phyloP scores from a whole-genome alignment of 306 rosid species.

The Senna siamea region DNA sequence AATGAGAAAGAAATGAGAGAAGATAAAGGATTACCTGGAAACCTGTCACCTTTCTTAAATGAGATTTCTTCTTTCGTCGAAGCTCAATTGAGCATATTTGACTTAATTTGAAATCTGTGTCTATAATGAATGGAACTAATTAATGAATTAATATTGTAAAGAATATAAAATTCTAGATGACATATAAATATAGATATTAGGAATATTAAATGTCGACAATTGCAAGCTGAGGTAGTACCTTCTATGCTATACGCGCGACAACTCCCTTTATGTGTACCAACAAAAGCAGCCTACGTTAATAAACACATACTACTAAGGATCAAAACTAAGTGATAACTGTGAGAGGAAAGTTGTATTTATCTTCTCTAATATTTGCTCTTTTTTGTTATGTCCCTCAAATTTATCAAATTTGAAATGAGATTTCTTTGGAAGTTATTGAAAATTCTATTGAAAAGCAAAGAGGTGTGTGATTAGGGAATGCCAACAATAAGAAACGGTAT shows the following conservation, averaged over 20 bases:
- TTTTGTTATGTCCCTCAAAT: no score
- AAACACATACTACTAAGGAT: background rate
- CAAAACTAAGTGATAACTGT: constrained; percentile 8
- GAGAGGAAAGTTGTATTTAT: background rate
- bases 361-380: no score
- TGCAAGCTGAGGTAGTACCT: constrained; percentile 45
- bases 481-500: no score
- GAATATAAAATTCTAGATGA: background rate
- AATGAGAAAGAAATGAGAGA: no score
- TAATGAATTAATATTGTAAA: background rate
- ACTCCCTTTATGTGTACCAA: constrained; percentile 72
- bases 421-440: no score
- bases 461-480: no score
- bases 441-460: no score
- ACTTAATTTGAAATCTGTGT: constrained; percentile 58
- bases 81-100: constrained; percentile 60
- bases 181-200: no score
- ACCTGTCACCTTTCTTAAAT: constrained; percentile 75
- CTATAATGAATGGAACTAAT: constrained; percentile 11
- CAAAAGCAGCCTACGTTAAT: constrained; percentile 56
- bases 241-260: constrained; percentile 56
- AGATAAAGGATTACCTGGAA: constrained; percentile 62
- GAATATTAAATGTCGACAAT: no score
- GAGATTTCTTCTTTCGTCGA: constrained; percentile 62
- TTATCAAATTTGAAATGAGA: background rate